Conservation (phyloP, 139 green algal genomes). For the Zygnema circumcarinatum region DNA sequence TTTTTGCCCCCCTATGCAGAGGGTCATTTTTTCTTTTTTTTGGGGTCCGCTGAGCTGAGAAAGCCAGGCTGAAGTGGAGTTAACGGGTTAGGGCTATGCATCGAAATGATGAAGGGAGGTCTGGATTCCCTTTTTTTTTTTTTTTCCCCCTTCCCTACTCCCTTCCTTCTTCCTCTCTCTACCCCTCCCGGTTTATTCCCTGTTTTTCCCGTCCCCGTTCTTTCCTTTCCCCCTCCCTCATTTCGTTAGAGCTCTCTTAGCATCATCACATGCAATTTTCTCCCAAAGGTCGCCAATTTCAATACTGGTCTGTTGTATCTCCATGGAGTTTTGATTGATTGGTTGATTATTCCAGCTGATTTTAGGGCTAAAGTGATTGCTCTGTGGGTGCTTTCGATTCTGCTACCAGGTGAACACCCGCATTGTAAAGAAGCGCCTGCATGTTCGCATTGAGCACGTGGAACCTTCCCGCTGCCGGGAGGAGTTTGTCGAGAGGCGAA, state of each 20-base stretch:
- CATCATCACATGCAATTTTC: background rate
- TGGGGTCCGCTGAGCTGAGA: too few species aligned
- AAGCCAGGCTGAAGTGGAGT: too few species aligned
- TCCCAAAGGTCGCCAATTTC: background rate
- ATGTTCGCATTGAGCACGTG: constrained; percentile 97
- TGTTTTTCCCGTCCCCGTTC: background rate
- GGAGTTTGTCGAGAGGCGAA: constrained; percentile 88
- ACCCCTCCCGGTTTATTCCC: background rate
- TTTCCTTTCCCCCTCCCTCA: background rate
- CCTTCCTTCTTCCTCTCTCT: background rate
- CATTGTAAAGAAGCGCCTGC: constrained; percentile 95
- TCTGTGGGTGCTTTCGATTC: background rate
- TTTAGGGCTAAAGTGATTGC: background rate
- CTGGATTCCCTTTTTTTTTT: background rate
- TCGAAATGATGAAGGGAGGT: too few species aligned
- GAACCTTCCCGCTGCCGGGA: constrained; percentile 90
- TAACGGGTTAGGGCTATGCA: too few species aligned
- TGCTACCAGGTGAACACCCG: constrained; percentile 78
- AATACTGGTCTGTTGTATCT: background rate
- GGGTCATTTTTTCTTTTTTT: too few species aligned
- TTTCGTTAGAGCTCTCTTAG: background rate
- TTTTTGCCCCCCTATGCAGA: background rate
- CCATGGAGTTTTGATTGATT: background rate
- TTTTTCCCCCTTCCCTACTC: background rate
- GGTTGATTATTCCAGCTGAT: background rate